Evolutionary conservation across 306 rosid species (phyloP), one percentile per base, ranked within the genome.

Genomic region (Cicer arietinum): DNA sequence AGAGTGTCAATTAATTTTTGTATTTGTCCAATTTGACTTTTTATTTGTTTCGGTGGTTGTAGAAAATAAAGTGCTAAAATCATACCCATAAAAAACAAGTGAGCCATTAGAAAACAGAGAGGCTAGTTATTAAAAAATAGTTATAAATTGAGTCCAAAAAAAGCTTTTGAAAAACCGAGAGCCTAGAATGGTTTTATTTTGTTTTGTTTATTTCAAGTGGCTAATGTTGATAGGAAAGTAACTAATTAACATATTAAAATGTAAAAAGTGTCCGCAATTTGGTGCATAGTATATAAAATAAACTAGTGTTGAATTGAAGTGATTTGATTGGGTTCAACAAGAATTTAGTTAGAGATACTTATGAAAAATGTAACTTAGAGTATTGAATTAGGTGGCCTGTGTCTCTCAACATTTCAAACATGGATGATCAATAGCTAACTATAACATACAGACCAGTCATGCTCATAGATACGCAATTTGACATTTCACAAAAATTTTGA

Each of bases 281-380:
- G 81, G 82, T 54, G 68, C 7, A 16, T 43, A 35, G 58, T 6
- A 30, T 3, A 4, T 30, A 30, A 30, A 56, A 59, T 11, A 58
- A 51, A 56, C n/a, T 56, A 54, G 37, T 40, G 73, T 68, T 48
- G 47, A 74, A 50, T 61, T 18, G 54, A 83, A 69, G 58, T 37
- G 79, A 86, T 79, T 71, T 71, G 79, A 87, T 85, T 78, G 86
- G 85, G 77, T 67, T 69, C 47, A 86, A 82, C 91, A 71, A 73
- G 86, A 84, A 79, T 88, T 85, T 61, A 81, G 86, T 88, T 86
- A 82, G 82, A 84, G 80, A 75, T 74, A 77, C 73, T 82, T 40
- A 82, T 79, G 75, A 69, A 69, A 65, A 78, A 48, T 60, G 70
- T 16, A 77, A 54, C 51, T 25, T 60, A 60, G 4, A 60, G 78